Base-by-base conservation (phyloP, 2,329 filamentous ascomycete genomes). In the Verruconis gallopava region DNA sequence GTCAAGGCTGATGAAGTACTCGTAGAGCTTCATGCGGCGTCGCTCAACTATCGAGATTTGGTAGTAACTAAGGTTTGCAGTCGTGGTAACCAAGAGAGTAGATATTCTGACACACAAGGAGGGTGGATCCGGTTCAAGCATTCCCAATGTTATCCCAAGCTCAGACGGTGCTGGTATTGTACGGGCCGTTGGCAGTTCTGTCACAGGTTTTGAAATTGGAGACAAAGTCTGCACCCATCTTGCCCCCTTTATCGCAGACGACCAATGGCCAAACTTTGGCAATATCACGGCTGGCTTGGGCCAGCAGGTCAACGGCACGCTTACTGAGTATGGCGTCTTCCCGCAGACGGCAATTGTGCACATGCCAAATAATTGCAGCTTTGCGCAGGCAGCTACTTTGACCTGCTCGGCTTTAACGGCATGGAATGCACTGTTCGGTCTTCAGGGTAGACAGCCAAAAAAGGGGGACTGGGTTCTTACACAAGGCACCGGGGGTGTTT, bases 401-500 rank as follows among this genome's bases (percentile, higher is more conserved):
- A 58, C 60, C 15, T 72, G 69, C 48, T 61, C 62, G 1, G 61
- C 54, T 3, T 42, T 62, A 21, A 62, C 60, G 2, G 69, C 69
- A 1, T 73, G 69, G 69, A 73, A 73, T 49, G 66, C 64, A 1
- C 56, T 73, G 3, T 72, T 70, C 47, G 69, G 69, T 9, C 50
- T 72, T 3, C 55, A 63, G 48, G 57, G 58, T 35, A 54, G 55
- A 44, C 51, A 52, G 4, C 43, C 61, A 21, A 61, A 61, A 47
- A 54, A 55, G 5, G 59, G 60, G 4, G 54, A 62, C 13, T 63
- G 56, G 43, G 76, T 83, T 3, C 65, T 83, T 25, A 77, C 77
- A 1, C 76, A 82, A 57, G 79, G 79, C 14, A 82, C 77, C 0
- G 79, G 79, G 17, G 78, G 78, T 45, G 79, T 83, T 4, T 73